Evolutionary conservation across 2,329 filamentous ascomycete species (phyloP).

Genomic region (Epichloe sibirici): DNA sequence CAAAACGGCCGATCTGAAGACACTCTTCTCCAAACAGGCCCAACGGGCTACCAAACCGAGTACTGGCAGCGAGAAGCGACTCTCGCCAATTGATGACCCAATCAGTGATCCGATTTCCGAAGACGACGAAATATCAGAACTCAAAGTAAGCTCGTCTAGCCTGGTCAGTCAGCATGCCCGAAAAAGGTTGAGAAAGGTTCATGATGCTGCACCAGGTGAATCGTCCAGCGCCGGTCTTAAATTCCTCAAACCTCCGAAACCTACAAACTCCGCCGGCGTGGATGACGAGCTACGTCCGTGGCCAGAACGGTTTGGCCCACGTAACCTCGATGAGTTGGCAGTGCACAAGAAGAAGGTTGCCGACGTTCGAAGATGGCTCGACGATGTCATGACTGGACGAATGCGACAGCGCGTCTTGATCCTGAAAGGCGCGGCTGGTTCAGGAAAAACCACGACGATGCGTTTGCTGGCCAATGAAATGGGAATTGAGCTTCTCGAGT

Average conservation of each 20-base stretch:
- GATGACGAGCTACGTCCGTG: constrained; percentile 60
- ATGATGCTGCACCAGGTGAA: constrained; percentile 12
- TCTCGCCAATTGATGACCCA: constrained; percentile 32
- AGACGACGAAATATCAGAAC: constrained; percentile 42
- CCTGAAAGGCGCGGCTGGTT: constrained; percentile 80
- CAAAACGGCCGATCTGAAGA: constrained; percentile 43
- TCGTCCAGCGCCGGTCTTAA: constrained; percentile 31
- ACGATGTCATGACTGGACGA: constrained; percentile 55
- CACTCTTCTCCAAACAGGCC: constrained; percentile 50
- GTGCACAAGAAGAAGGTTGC: constrained; percentile 91
- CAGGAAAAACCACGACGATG: constrained; percentile 85
- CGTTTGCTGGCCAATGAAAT: constrained; percentile 67
- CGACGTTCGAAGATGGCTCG: constrained; percentile 76
- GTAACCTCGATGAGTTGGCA: constrained; percentile 67
- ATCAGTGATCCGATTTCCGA: constrained; percentile 47
- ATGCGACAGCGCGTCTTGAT: constrained; percentile 63
- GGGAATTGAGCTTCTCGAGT: constrained; percentile 69
- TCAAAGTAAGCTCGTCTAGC: constrained; percentile 38
- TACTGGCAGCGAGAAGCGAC: constrained; percentile 17
- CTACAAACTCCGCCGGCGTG: constrained; percentile 13
- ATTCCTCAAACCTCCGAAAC: constrained; percentile 35
- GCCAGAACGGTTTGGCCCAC: constrained; percentile 74
- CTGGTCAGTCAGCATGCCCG: constrained; percentile 43
- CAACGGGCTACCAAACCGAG: constrained; percentile 31
- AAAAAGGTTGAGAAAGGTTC: constrained; percentile 35